A percentile compares a stretch with the other conserved stretches of the same genome.
These are phyloP conservation scores for Moringa oleifera DNA, from an alignment of 345 rosid species.

Conservation along the genomic window DNA sequence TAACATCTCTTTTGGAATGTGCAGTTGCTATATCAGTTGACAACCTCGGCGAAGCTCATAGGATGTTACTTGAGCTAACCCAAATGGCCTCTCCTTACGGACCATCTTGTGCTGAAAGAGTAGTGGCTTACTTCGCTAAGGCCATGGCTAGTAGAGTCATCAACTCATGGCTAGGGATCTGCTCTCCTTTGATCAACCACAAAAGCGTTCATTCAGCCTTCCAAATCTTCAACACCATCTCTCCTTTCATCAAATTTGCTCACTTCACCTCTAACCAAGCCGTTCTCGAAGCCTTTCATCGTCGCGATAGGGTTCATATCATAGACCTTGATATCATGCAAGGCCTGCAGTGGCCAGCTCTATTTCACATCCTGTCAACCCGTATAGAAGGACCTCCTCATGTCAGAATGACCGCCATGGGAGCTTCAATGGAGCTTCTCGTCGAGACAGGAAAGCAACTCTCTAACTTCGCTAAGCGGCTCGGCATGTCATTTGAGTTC, in stretches of 20 bases:
- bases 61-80: constrained; percentile 58
- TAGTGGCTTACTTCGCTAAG: constrained; percentile 63
- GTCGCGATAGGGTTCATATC: constrained; percentile 48
- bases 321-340: constrained; percentile 69
- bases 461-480: constrained; percentile 50
- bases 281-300: constrained; percentile 59
- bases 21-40: constrained; percentile 67
- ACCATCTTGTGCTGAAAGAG: constrained; percentile 55
- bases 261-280: constrained; percentile 79
- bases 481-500: constrained; percentile 59
- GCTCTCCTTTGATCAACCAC: constrained; percentile 47
- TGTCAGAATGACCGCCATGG: constrained; percentile 55
- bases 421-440: constrained; percentile 44
- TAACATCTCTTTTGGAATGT: constrained; percentile 50
- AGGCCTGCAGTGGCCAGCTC: constrained; percentile 74
- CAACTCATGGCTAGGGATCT: constrained; percentile 66
- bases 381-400: constrained; percentile 57
- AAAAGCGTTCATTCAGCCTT: constrained; percentile 31
- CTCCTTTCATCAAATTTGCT: constrained; percentile 61
- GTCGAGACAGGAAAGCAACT: constrained; percentile 60
- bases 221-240: constrained; percentile 54
- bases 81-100: constrained; percentile 67
- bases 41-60: constrained; percentile 57
- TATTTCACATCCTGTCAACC: constrained; percentile 62
- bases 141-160: constrained; percentile 62